Conservation (phyloP, 179 eudicot species). For the Beta lomatogona region DNA sequence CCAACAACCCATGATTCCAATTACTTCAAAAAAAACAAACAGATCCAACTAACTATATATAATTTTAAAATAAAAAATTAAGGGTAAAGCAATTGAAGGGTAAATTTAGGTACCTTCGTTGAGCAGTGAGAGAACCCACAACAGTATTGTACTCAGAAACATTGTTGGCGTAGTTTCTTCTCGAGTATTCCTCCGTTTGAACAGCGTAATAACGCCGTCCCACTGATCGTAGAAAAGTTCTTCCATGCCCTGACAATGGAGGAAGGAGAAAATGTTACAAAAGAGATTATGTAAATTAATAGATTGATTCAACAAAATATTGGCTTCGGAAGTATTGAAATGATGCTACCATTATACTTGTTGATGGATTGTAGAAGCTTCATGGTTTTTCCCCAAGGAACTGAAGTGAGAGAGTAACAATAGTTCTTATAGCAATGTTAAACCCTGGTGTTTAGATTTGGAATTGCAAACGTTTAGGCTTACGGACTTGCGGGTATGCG, state of each 20-base stretch:
- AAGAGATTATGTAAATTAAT: no score
- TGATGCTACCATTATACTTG: background rate
- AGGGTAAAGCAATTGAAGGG: no score
- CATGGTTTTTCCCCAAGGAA: slow-evolving; percentile 22
- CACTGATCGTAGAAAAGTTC: slow-evolving; percentile 39
- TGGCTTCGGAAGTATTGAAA: no score
- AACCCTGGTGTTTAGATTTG: background rate
- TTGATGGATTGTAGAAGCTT: slow-evolving; percentile 37
- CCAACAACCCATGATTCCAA: slow-evolving; percentile 1
- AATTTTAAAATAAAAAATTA: no score
- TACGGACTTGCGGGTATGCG: background rate
- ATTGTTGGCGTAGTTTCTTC: slow-evolving; percentile 76
- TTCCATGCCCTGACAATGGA: slow-evolving; percentile 42
- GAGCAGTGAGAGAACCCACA: slow-evolving; percentile 59
- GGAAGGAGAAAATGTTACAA: background rate
- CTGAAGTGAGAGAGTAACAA: background rate
- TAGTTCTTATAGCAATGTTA: background rate
- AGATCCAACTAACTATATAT: background rate
- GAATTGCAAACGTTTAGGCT: background rate
- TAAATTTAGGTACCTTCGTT: slow-evolving; percentile 51
- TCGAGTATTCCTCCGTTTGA: slow-evolving; percentile 52
- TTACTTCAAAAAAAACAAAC: background rate
- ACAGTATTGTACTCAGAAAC: slow-evolving; percentile 85
- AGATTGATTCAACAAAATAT: no score
- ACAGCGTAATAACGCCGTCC: slow-evolving; percentile 57